These are phyloP conservation scores for Candida tetrigidarum DNA, from an alignment of 1,139 yeast genomes.

Conservation along the genomic window DNA sequence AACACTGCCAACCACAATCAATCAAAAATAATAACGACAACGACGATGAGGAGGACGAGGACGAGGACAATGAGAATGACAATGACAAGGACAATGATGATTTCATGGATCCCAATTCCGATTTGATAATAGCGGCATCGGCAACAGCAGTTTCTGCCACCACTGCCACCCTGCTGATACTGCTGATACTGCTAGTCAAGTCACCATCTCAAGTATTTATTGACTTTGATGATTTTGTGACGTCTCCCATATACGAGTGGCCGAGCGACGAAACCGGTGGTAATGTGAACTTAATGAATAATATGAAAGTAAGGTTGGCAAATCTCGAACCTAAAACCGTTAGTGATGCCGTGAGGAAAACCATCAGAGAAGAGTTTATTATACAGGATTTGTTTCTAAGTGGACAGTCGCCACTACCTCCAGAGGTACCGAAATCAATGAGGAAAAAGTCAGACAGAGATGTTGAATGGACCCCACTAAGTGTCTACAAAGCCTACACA, in stretches of 20 bases:
- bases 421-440: constrained; percentile 20
- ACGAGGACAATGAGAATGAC: constrained; percentile 5
- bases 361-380: constrained; percentile 24
- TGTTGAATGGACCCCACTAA: constrained; percentile 39
- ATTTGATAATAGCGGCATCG: constrained; percentile 4
- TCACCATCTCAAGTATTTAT: constrained; percentile 11
- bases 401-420: constrained; percentile 15
- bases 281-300: constrained; percentile 13
- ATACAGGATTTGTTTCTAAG: constrained; percentile 18
- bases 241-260: constrained; percentile 20
- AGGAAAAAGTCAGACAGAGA: constrained; percentile 25
- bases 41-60: too few relatives aligned
- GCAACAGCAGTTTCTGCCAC: constrained; percentile 6
- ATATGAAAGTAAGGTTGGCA: constrained; percentile 16
- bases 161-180: constrained; percentile 11
- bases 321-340: constrained; percentile 19
- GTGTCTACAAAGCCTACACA: constrained; percentile 42
- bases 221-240: constrained; percentile 15
- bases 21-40: constrained; percentile 5
- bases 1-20: constrained; percentile 10
- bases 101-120: constrained; percentile 6
- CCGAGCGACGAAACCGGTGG: constrained; percentile 19
- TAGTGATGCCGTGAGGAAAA: constrained; percentile 21
- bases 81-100: constrained; percentile 7
- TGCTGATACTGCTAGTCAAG: constrained; percentile 10